Conservation (phyloP, 129 eudicot species). For the Flaveria robusta region DNA sequence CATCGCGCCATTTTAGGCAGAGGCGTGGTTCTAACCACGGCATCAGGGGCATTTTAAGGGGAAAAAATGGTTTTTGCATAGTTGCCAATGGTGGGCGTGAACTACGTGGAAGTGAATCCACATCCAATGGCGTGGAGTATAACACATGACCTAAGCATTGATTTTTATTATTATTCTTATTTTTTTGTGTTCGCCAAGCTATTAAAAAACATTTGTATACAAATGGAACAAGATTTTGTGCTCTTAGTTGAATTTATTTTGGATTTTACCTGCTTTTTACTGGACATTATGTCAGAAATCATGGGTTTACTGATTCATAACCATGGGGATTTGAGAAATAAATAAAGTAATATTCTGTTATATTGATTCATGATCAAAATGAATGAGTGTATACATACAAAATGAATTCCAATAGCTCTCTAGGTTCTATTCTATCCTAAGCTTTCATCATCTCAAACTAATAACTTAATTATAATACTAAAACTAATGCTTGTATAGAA, state of each 20-base stretch:
- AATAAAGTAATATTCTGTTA: background rate
- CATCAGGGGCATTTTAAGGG: too few species aligned
- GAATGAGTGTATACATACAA: background rate
- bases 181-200: background rate
- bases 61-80: too few species aligned
- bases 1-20: too few species aligned
- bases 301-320: background rate
- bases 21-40: too few species aligned
- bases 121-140: too few species aligned
- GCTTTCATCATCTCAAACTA: background rate
- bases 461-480: background rate
- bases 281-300: background rate
- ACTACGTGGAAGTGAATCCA: too few species aligned
- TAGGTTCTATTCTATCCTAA: background rate
- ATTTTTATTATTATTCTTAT: background rate
- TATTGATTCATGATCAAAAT: background rate
- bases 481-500: background rate
- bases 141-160: too few species aligned
- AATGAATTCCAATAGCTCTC: background rate
- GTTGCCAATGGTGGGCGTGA: too few species aligned
- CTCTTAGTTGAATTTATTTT: conserved; percentile 6
- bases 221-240: background rate
- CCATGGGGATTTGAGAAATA: background rate
- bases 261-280: conserved; percentile 1
- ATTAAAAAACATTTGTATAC: background rate